These are phyloP conservation scores for Talaromyces sp. DNA, from an alignment of 2,329 filamentous ascomycete genomes.

Conservation along the genomic window DNA sequence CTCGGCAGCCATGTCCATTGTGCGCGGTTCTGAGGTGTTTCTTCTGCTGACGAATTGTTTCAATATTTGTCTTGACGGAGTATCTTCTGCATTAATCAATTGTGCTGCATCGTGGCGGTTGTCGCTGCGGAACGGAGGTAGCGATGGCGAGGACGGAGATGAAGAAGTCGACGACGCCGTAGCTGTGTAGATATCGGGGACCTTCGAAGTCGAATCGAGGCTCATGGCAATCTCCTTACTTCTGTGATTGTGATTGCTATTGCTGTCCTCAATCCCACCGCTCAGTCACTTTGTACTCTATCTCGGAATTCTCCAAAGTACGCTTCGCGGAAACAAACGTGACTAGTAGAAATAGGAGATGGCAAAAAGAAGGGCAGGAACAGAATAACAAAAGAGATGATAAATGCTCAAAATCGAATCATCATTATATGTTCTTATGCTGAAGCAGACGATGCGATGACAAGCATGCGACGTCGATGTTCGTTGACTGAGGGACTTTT, in stretches of 20 bases:
- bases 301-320: not conserved
- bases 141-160: slow-evolving; percentile 14
- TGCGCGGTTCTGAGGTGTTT: not conserved
- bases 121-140: slow-evolving; percentile 9
- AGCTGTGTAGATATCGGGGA: slow-evolving; percentile 38
- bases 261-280: not conserved
- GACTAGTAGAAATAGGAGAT: not conserved
- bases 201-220: slow-evolving; percentile 49
- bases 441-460: not conserved
- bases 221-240: slow-evolving; percentile 48
- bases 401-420: not conserved
- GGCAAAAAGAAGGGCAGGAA: not conserved
- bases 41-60: not conserved
- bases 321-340: slow-evolving; percentile 1
- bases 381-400: not conserved
- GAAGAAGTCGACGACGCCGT: slow-evolving; percentile 28
- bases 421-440: not conserved
- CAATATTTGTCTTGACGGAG: not conserved
- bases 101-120: slow-evolving; percentile 33
- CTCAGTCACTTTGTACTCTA: not conserved
- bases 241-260: not conserved
- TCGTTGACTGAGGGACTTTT: not conserved
- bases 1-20: slow-evolving; percentile 8
- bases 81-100: slow-evolving; percentile 9
- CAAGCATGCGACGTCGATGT: not conserved